Base-by-base conservation (phyloP, 371 early-diverging fungal species). In the Circinella umbellata region DNA sequence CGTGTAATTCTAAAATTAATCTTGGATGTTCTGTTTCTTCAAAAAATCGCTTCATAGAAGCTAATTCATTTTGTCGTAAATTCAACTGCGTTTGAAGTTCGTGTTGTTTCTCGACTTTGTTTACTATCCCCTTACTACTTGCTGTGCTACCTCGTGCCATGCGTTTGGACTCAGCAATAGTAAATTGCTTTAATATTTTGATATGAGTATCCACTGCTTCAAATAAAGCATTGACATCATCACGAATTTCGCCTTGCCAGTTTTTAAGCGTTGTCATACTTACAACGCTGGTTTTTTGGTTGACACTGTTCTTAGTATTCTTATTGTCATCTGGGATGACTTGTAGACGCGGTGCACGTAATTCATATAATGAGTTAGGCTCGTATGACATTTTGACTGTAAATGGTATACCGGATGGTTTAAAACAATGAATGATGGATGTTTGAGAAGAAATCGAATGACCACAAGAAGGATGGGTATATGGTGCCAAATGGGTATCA, bases 271-370 rank as follows among this genome's bases (percentile, higher is more conserved):
- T 63, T 14, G 59, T 15, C 9, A 49, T 18, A 13, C 72, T 64
- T 11, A 77, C 37, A 51, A 74, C 66, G 15, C 74, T 27, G 27
- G 27, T 27, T 27, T 34, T 64, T 39, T 35, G 15, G 9, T 35
- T 67, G 53, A 61, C 66, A 20, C 20, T 55, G 18, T n/a, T 59
- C 17, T 68, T 46, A 5, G 3, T 42, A 34, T 63, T 61, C 7
- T 55, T 64, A 13, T 8, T 8, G 51, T 4, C 5, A 15, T 17
- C 27, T 27, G 69, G 66, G 10, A 70, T 69, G 11, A 87, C 80
- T 68, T 91, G 91, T 9, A 89, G 63, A 11, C 79, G 80, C 18
- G 92, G 89, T 34, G 86, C 73, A 6, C 90, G 78, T 72, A 92
- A 79, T 66, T 88, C 90, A 69, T 89, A 92, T 48, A 86, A 66